Evolutionary conservation across 345 rosid species (phyloP).

Genomic region (Alliaria petiolata): DNA sequence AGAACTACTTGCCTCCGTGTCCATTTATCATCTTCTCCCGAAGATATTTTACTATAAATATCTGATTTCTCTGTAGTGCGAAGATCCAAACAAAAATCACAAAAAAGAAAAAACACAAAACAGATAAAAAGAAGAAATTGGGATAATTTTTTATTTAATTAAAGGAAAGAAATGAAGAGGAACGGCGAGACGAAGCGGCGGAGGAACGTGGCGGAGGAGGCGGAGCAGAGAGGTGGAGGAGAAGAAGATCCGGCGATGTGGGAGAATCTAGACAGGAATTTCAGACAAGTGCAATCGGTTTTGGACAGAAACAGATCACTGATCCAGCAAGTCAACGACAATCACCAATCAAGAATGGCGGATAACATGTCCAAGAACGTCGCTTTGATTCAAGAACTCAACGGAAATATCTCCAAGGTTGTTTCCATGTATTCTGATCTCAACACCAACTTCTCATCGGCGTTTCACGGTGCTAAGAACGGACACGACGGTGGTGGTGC

Average conservation of each 20-base stretch:
- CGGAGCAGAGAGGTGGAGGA: constrained; percentile 16
- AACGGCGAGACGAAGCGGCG: constrained; percentile 33
- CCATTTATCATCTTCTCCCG: constrained; percentile 3
- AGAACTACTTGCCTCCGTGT: constrained; percentile 22
- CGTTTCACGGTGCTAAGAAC: constrained; percentile 36
- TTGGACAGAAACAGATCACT: constrained; percentile 73
- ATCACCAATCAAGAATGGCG: constrained; percentile 70
- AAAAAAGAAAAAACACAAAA: neutral
- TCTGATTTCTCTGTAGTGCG: constrained; percentile 13
- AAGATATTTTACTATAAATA: constrained; percentile 36
- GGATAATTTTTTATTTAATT: neutral
- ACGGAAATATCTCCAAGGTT: constrained; percentile 78
- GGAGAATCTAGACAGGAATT: constrained; percentile 48
- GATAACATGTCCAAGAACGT: constrained; percentile 92
- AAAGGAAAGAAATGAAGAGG: constrained; percentile 13
- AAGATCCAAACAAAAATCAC: constrained; percentile 12
- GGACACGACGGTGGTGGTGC: constrained; percentile 24
- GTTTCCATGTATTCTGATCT: constrained; percentile 72
- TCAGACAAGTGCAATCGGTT: constrained; percentile 67
- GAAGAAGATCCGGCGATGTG: constrained; percentile 58
- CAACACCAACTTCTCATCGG: constrained; percentile 42
- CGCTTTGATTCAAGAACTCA: constrained; percentile 79
- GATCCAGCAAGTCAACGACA: constrained; percentile 88
- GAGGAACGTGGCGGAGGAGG: constrained; percentile 27
- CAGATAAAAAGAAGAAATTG: neutral